Percentiles rank a stretch among this genome's conserved stretches.
Evolutionary conservation across 129 eudicot species (phyloP).

Genomic region (Calendula officinalis): DNA sequence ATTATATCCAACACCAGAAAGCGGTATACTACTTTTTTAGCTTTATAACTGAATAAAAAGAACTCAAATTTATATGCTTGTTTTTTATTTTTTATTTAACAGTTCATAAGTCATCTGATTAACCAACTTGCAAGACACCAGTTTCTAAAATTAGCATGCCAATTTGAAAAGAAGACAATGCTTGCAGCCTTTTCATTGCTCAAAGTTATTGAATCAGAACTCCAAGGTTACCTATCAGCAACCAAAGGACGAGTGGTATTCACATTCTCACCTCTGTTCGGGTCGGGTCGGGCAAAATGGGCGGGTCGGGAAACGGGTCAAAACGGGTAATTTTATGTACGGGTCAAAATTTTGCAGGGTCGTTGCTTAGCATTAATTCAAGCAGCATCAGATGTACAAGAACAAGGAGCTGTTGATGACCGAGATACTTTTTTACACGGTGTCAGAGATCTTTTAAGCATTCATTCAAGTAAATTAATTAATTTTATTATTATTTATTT

Average conservation of each 20-base stretch:
- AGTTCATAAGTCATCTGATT: constrained; percentile 88
- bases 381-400: constrained; percentile 91
- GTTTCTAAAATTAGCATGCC: constrained; percentile 90
- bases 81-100: constrained; percentile 20
- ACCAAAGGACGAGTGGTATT: constrained; percentile 94
- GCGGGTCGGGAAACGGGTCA: too few species aligned
- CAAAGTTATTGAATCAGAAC: constrained; percentile 85
- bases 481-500: too few species aligned
- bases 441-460: constrained; percentile 94
- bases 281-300: too few species aligned
- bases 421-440: constrained; percentile 94
- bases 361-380: constrained; percentile 81
- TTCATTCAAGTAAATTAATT: constrained; percentile 73
- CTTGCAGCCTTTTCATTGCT: constrained; percentile 92
- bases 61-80: not conserved
- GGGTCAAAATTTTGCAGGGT: constrained; percentile 33
- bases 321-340: too few species aligned
- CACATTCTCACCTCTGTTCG: not conserved
- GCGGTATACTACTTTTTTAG: constrained; percentile 43
- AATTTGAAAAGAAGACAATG: constrained; percentile 92
- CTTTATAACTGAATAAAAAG: too few species aligned
- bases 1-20: constrained; percentile 86
- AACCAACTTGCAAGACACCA: constrained; percentile 93
- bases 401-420: constrained; percentile 99
- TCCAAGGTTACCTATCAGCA: constrained; percentile 86